Percentiles rank a stretch among this genome's conserved stretches.
These are phyloP conservation scores for Xylaria castorea DNA, from an alignment of 495 filamentous ascomycete species.

Conservation along the genomic window DNA sequence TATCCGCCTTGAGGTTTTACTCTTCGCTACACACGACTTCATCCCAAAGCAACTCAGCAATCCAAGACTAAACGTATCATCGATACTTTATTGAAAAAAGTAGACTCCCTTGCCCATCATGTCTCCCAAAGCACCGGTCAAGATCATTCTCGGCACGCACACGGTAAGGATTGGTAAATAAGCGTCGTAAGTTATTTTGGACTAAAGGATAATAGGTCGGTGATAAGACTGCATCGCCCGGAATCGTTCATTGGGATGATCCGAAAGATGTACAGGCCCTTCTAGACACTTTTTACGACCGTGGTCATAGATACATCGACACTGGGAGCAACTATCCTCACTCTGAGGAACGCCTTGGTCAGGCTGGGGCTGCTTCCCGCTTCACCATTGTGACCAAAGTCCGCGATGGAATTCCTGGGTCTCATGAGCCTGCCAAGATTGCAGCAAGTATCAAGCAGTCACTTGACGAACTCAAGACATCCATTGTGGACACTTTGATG, in stretches of 20 bases:
- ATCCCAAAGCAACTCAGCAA: constrained; percentile 4
- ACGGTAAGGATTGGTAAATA: constrained; percentile 20
- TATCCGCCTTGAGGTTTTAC: neutral
- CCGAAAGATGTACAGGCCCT: constrained; percentile 31
- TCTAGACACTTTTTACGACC: constrained; percentile 33
- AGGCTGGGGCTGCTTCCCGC: constrained; percentile 11
- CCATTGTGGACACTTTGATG: constrained; percentile 44
- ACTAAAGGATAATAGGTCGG: constrained; percentile 27
- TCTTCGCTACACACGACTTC: neutral
- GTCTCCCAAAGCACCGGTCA: constrained; percentile 29
- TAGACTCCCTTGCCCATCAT: constrained; percentile 19
- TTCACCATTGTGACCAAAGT: constrained; percentile 42
- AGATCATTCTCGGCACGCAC: constrained; percentile 29
- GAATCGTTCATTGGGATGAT: constrained; percentile 31
- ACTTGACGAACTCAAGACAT: constrained; percentile 33
- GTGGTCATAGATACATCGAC: constrained; percentile 38
- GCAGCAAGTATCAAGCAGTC: constrained; percentile 34
- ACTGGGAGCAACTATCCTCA: constrained; percentile 38
- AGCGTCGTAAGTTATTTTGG: neutral
- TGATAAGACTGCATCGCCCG: constrained; percentile 18
- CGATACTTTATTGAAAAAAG: neutral
- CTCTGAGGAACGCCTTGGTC: constrained; percentile 38
- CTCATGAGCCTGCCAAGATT: constrained; percentile 36
- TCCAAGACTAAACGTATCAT: neutral
- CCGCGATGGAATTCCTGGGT: constrained; percentile 24